Base-by-base conservation (phyloP, 2,329 filamentous ascomycete genomes). In the Fonsecaea pugnacius region DNA sequence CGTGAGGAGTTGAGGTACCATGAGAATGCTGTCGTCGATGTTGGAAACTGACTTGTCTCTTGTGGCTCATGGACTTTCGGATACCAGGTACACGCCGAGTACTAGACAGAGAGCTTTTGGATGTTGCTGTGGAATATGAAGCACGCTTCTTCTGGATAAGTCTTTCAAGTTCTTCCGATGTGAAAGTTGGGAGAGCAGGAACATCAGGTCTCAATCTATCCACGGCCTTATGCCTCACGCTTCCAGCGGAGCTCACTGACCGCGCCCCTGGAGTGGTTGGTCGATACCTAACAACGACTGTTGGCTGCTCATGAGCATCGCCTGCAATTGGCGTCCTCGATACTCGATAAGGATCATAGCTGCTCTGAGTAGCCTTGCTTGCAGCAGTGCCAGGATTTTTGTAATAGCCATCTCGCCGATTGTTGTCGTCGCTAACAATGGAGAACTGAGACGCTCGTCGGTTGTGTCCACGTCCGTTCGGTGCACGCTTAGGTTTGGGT, bases 311-410 rank as follows among this genome's bases (percentile, higher is more conserved):
- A 7, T 80, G 82, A 57, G 86, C 82, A 0, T 80, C 78, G 27
- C 79, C 70, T 60, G 76, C 64, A 58, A 84, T 78, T 24, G 81
- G 79, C 61, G 84, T 78, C 68, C 84, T 83, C 2, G 89, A 92
- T 4, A 90, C 87, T 72, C 91, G 86, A 75, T 90, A 96, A 0
- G 92, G 92, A 74, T 96, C 93, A 71, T 96, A 96, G 75, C 89
- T 95, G 67, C 85, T 79, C 64, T 83, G 70, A 6, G 73, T 74
- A 6, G 77, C 48, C 73, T 85, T 70, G 72, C 82, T 73, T 3
- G 73, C 73, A 24, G 75, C 75, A 2, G 78, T 78, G 36, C 70
- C 75, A 1, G 82, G 79, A 36, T 80, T 77, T 62, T 83, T 82
- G 43, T 79, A 78, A 58, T 84, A 82, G 65, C 78, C 82, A 64